phyloP scores from a whole-genome alignment of 1,284 basidiomycete species.

The Marasmius sp. region DNA sequence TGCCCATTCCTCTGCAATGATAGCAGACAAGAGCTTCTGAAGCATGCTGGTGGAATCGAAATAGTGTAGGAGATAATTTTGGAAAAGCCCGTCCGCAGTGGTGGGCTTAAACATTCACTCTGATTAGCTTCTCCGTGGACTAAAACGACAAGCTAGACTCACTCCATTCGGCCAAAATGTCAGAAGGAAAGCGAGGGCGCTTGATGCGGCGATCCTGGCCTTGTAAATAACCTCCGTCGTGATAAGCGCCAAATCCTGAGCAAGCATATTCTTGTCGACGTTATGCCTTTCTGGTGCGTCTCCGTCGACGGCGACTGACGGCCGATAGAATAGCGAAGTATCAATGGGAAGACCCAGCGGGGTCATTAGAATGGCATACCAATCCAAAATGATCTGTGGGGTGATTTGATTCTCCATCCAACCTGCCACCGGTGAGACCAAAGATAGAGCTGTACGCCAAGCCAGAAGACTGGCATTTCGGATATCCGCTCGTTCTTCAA shows the following conservation, averaged over 20 bases:
- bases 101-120: conserved; percentile 23
- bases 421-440: conserved; percentile 45
- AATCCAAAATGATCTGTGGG: conserved; percentile 64
- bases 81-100: conserved; percentile 60
- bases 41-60: conserved; percentile 88
- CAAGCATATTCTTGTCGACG: conserved; percentile 95
- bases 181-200: conserved; percentile 77
- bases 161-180: conserved; percentile 67
- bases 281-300: conserved; percentile 76
- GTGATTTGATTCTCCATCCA: conserved; percentile 54
- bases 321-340: conserved; percentile 69
- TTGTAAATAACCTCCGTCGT: conserved; percentile 79
- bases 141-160: conserved; percentile 18
- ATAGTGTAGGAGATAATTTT: conserved; percentile 75
- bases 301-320: conserved; percentile 47
- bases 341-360: conserved; percentile 87
- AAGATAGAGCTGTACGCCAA: conserved; percentile 74
- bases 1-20: conserved; percentile 94
- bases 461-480: conserved; percentile 77
- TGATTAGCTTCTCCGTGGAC: conserved; percentile 1
- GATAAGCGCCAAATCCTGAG: conserved; percentile 88
- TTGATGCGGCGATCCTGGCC: conserved; percentile 81
- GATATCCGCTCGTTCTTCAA: conserved; percentile 89
- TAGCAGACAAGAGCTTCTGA: conserved; percentile 83
- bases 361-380: conserved; percentile 90